Conservation (phyloP, 2,329 filamentous ascomycete genomes). For the Aspergillus glaucus region DNA sequence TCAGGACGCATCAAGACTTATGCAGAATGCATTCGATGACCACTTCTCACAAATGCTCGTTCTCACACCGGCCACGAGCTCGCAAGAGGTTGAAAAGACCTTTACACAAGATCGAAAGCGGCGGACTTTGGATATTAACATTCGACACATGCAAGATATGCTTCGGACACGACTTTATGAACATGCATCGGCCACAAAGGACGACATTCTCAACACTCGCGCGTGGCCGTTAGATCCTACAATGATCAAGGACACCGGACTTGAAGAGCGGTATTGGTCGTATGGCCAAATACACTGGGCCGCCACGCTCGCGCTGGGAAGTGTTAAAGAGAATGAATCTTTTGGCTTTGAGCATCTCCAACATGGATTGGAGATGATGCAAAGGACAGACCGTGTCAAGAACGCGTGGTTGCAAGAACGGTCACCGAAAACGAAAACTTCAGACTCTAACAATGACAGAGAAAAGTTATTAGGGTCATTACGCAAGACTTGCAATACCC, state of each 20-base stretch:
- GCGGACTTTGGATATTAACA: slow-evolving; percentile 52
- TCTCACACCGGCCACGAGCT: slow-evolving; percentile 45
- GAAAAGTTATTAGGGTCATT: slow-evolving; percentile 44
- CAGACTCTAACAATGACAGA: slow-evolving; percentile 26
- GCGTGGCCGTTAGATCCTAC: slow-evolving; percentile 25
- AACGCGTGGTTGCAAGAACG: slow-evolving; percentile 32
- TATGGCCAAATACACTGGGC: slow-evolving; percentile 58
- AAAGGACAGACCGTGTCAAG: slow-evolving; percentile 35
- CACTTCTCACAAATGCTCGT: slow-evolving; percentile 49
- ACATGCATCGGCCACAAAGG: slow-evolving; percentile 24
- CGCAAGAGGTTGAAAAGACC: slow-evolving; percentile 30
- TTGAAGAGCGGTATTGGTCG: slow-evolving; percentile 51
- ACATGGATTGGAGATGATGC: slow-evolving; percentile 32
- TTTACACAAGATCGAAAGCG: slow-evolving; percentile 46
- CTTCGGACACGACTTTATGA: slow-evolving; percentile 39
- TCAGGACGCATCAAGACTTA: slow-evolving; percentile 38
- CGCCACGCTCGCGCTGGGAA: slow-evolving; percentile 48
- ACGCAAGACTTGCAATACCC: slow-evolving; percentile 58
- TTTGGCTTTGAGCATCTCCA: slow-evolving; percentile 35
- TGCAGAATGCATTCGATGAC: slow-evolving; percentile 42
- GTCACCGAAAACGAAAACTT: slow-evolving; percentile 22
- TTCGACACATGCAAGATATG: slow-evolving; percentile 60
- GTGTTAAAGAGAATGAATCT: slow-evolving; percentile 36
- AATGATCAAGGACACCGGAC: slow-evolving; percentile 29
- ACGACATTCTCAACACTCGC: slow-evolving; percentile 24